Conservation (phyloP, 164 flowering plant genomes). For the Pachysandra terminalis region DNA sequence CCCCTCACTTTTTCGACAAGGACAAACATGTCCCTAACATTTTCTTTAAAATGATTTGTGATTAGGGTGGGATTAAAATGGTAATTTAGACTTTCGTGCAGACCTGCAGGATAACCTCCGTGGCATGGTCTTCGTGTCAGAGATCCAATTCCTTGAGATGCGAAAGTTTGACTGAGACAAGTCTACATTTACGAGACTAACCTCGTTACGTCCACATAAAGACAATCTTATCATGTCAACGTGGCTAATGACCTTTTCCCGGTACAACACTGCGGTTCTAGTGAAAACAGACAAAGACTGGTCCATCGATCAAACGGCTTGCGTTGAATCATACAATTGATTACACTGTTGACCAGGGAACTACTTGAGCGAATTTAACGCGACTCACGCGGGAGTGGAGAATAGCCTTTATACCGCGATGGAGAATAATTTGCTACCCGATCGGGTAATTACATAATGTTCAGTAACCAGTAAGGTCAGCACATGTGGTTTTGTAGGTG, state of each 20-base stretch:
- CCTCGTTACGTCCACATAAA: neutral
- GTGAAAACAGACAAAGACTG: too few relatives aligned
- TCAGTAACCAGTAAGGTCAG: too few relatives aligned
- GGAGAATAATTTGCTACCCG: too few relatives aligned
- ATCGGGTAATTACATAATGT: too few relatives aligned
- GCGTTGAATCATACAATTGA: too few relatives aligned
- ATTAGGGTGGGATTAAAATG: neutral
- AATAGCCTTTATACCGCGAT: neutral
- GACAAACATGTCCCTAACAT: conserved; percentile 9
- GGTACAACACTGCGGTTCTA: too few relatives aligned
- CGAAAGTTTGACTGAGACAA: conserved; percentile 1
- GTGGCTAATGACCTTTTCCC: too few relatives aligned
- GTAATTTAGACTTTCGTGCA: neutral
- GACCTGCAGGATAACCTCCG: neutral
- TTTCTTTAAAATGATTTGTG: conserved; percentile 5
- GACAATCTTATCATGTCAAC: too few relatives aligned
- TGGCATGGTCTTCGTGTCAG: neutral
- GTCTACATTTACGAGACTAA: neutral
- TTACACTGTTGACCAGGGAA: neutral
- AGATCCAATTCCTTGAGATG: conserved; percentile 7
- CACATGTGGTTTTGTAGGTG: too few relatives aligned
- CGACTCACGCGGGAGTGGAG: neutral
- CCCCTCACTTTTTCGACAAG: conserved; percentile 4
- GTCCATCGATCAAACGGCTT: too few relatives aligned
- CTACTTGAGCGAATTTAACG: neutral